Evolutionary conservation across 192 early-diverging fungal species (phyloP).

Genomic region (Blastocladiella britannica): DNA sequence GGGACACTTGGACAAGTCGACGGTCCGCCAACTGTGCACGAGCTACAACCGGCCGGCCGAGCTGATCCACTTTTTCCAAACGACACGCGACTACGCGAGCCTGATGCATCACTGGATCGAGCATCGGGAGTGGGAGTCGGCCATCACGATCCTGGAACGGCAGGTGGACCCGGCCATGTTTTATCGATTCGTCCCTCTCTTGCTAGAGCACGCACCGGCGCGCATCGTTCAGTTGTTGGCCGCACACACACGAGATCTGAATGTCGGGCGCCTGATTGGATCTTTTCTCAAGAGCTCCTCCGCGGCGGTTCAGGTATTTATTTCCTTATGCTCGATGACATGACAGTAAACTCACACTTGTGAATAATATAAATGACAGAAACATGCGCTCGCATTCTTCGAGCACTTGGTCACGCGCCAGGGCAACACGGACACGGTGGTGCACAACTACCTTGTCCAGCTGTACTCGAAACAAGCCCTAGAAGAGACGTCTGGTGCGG

Average conservation of each 20-base stretch:
- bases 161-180: slow-evolving; percentile 62
- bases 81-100: slow-evolving; percentile 69
- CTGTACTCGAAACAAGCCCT: slow-evolving; percentile 47
- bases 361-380: slow-evolving; percentile 20
- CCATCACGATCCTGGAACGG: slow-evolving; percentile 53
- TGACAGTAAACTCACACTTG: slow-evolving; percentile 7
- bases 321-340: not conserved
- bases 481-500: too few relatives aligned
- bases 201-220: slow-evolving; percentile 67
- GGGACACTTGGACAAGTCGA: slow-evolving; percentile 35
- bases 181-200: slow-evolving; percentile 66
- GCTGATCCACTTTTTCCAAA: slow-evolving; percentile 57
- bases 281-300: slow-evolving; percentile 40
- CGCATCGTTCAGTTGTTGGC: slow-evolving; percentile 63
- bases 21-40: slow-evolving; percentile 58
- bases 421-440: slow-evolving; percentile 59
- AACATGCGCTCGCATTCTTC: slow-evolving; percentile 77
- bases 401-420: slow-evolving; percentile 56
- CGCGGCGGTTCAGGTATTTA: slow-evolving; percentile 9
- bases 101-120: slow-evolving; percentile 69
- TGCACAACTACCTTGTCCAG: slow-evolving; percentile 84
- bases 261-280: slow-evolving; percentile 67
- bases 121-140: slow-evolving; percentile 50
- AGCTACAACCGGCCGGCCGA: slow-evolving; percentile 71
- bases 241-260: slow-evolving; percentile 65